Conservation (phyloP, 495 filamentous ascomycete genomes). For the Niebla homalea region DNA sequence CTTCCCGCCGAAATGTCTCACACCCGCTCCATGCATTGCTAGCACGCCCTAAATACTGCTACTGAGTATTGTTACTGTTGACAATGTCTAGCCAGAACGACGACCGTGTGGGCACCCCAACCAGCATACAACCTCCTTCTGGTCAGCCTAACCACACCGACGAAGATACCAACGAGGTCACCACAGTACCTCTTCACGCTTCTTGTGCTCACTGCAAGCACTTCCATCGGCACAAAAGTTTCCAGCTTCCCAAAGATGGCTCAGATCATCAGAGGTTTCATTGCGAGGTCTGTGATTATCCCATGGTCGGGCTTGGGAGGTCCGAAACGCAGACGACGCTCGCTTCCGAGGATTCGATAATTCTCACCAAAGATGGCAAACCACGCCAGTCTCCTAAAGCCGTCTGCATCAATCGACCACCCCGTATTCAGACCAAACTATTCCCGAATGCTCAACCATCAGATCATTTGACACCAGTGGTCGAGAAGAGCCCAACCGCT, state of each 20-base stretch:
- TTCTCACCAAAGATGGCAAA: not conserved
- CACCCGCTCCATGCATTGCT: too few relatives aligned
- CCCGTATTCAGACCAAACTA: too few relatives aligned
- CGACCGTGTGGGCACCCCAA: not conserved
- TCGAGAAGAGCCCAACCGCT: too few relatives aligned
- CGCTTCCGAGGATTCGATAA: conserved; percentile 3
- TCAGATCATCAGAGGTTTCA: not conserved
- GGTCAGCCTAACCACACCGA: not conserved
- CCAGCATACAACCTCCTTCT: not conserved
- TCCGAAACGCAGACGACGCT: conserved; percentile 6
- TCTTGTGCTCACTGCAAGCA: not conserved
- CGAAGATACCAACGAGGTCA: not conserved
- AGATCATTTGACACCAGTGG: too few relatives aligned
- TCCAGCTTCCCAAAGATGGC: not conserved
- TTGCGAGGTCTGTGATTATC: conserved; percentile 4
- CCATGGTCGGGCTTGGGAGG: conserved; percentile 7
- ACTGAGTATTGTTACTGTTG: too few relatives aligned
- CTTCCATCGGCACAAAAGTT: not conserved
- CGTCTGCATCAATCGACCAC: not conserved
- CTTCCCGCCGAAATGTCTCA: too few relatives aligned
- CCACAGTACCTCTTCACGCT: not conserved
- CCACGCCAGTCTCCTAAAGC: not conserved
- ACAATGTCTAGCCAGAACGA: not conserved
- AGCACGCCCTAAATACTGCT: too few relatives aligned
- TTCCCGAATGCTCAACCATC: too few relatives aligned